phyloP scores from a whole-genome alignment of 108 stramenopile species.

The Chaetoceros muelleri region DNA sequence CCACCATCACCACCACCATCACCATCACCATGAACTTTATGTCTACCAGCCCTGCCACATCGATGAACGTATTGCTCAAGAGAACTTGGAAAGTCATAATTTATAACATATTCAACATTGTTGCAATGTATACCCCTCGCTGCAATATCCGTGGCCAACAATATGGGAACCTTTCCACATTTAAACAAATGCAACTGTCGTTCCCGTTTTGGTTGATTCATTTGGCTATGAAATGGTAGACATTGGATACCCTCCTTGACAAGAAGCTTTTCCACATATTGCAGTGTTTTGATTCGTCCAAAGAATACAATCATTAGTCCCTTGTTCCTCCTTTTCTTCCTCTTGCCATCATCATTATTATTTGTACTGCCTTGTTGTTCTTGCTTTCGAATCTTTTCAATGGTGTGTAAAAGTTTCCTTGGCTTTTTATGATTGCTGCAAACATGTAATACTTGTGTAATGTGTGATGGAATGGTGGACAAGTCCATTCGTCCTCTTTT shows the following conservation, averaged over 20 bases:
- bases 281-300: constrained; percentile 51
- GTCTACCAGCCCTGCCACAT: constrained; percentile 45
- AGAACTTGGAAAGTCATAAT: constrained; percentile 91
- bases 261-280: constrained; percentile 37
- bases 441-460: constrained; percentile 75
- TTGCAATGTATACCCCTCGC: constrained; percentile 88
- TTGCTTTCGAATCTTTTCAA: constrained; percentile 31
- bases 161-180: constrained; percentile 49
- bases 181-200: constrained; percentile 32
- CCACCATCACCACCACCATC: no score
- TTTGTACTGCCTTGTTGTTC: no score
- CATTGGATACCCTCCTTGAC: constrained; percentile 38
- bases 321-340: constrained; percentile 12
- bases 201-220: constrained; percentile 44
- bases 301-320: constrained; percentile 40
- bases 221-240: constrained; percentile 49
- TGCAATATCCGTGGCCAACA: constrained; percentile 95
- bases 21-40: constrained; percentile 18
- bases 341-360: no score
- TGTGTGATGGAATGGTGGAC: constrained; percentile 53
- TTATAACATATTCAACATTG: constrained; percentile 82
- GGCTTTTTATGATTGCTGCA: constrained; percentile 81
- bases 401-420: constrained; percentile 53
- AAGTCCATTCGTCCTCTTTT: constrained; percentile 15
- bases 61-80: constrained; percentile 78